A percentile compares a stretch with the other conserved stretches of the same genome.
phyloP scores from a whole-genome alignment of 441 rosid genomes.

The Aquilaria agallochum region DNA sequence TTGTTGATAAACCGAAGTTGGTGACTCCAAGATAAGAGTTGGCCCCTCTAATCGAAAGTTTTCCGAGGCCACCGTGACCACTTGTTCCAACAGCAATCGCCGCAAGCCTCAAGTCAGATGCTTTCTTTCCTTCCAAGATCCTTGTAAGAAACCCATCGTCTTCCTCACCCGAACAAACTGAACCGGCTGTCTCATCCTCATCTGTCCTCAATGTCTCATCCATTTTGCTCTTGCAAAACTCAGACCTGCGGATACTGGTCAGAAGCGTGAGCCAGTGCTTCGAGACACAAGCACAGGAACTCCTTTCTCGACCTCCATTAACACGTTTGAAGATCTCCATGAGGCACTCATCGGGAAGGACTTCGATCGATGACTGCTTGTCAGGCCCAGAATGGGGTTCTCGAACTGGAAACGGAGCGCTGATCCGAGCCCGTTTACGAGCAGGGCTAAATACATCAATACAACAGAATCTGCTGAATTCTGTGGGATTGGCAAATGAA shows the following conservation, averaged over 20 bases:
- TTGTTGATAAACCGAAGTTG: conserved; percentile 54
- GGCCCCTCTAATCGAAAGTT: conserved; percentile 80
- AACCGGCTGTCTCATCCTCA: conserved; percentile 32
- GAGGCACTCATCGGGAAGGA: conserved; percentile 89
- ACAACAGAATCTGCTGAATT: conserved; percentile 38
- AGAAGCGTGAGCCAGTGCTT: conserved; percentile 80
- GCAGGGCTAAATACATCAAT: conserved; percentile 60
- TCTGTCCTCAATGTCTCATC: conserved; percentile 14
- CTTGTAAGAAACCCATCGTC: conserved; percentile 62
- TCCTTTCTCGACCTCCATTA: conserved; percentile 66
- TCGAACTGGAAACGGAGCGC: conserved; percentile 34
- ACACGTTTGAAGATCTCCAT: conserved; percentile 84
- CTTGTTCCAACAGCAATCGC: conserved; percentile 84
- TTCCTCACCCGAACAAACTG: conserved; percentile 24
- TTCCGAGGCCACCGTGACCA: conserved; percentile 76
- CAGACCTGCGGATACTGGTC: conserved; percentile 52
- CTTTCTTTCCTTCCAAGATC: conserved; percentile 84
- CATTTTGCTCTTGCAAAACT: conserved; percentile 21
- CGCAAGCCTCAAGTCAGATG: conserved; percentile 80
- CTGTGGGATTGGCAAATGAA: conserved; percentile 37
- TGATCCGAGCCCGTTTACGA: conserved; percentile 63
- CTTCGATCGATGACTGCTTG: conserved; percentile 57
- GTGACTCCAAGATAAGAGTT: conserved; percentile 58
- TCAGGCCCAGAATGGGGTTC: conserved; percentile 28
- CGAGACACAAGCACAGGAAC: conserved; percentile 74